phyloP scores from a whole-genome alignment of 2,329 filamentous ascomycete species.

The Hypoxylon sp. region DNA sequence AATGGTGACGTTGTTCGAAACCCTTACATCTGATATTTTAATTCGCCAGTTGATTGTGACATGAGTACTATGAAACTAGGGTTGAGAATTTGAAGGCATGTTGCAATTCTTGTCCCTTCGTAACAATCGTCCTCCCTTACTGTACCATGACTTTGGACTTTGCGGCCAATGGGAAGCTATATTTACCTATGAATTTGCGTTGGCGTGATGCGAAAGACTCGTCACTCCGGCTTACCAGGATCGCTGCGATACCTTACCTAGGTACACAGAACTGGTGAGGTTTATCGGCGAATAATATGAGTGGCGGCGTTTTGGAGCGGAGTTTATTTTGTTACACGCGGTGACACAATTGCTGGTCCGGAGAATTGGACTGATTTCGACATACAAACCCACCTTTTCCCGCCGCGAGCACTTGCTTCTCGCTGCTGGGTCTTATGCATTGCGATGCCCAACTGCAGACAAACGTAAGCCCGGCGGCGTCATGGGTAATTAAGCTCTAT shows the following conservation, averaged over 20 bases:
- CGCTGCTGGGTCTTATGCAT: slow-evolving; percentile 11
- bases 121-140: slow-evolving; percentile 18
- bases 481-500: slow-evolving; percentile 11
- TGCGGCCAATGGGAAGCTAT: slow-evolving; percentile 18
- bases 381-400: slow-evolving; percentile 14
- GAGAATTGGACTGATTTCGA: slow-evolving; percentile 32
- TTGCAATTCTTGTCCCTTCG: slow-evolving; percentile 21
- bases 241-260: background rate
- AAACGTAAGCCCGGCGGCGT: slow-evolving; percentile 16
- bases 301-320: slow-evolving; percentile 12
- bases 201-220: slow-evolving; percentile 20
- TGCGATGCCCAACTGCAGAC: slow-evolving; percentile 13
- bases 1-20: slow-evolving; percentile 39
- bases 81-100: slow-evolving; percentile 21
- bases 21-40: slow-evolving; percentile 25
- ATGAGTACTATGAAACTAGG: slow-evolving; percentile 29
- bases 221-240: slow-evolving; percentile 21
- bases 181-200: slow-evolving; percentile 1
- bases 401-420: slow-evolving; percentile 14
- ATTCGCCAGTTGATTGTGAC: slow-evolving; percentile 30
- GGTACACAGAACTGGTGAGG: background rate
- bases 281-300: slow-evolving; percentile 30
- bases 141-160: slow-evolving; percentile 4
- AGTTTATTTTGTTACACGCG: slow-evolving; percentile 23
- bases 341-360: slow-evolving; percentile 35